phyloP scores from a whole-genome alignment of 2,329 filamentous ascomycete genomes.

The Aspergillus brasiliensis region DNA sequence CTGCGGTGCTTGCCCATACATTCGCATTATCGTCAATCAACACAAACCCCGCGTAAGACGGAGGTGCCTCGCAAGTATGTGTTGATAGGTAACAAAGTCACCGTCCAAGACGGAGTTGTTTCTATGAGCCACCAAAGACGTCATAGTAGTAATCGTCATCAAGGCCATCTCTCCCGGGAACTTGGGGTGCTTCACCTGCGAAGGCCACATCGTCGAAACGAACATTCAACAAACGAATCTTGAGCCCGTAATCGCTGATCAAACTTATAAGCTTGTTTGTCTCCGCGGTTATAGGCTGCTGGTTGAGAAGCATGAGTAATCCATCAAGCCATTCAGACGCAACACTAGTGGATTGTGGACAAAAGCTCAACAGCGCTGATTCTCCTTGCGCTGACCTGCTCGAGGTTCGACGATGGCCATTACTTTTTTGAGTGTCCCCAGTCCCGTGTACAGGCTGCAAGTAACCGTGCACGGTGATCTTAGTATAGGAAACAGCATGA shows the following conservation, averaged over 20 bases:
- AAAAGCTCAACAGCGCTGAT: slow-evolving; percentile 75
- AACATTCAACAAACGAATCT: slow-evolving; percentile 89
- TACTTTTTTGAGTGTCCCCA: slow-evolving; percentile 39
- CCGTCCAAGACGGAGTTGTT: neutral
- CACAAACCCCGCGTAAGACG: no score
- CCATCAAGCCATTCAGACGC: slow-evolving; percentile 98
- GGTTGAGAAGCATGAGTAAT: slow-evolving; percentile 88
- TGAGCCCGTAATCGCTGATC: slow-evolving; percentile 86
- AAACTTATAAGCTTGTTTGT: slow-evolving; percentile 86
- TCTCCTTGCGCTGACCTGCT: slow-evolving; percentile 58
- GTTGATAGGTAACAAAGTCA: no score
- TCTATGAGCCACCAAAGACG: slow-evolving; percentile 51
- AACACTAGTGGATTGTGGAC: slow-evolving; percentile 75
- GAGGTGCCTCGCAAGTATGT: no score
- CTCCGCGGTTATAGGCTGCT: slow-evolving; percentile 94
- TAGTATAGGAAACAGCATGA: slow-evolving; percentile 60
- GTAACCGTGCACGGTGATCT: slow-evolving; percentile 88
- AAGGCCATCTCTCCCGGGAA: slow-evolving; percentile 80
- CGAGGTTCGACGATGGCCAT: slow-evolving; percentile 33
- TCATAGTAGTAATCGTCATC: slow-evolving; percentile 96
- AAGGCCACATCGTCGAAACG: slow-evolving; percentile 77
- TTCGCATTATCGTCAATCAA: no score
- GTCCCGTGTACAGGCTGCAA: slow-evolving; percentile 34
- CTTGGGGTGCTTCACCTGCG: slow-evolving; percentile 68
- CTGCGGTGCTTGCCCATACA: no score